Evolutionary conservation across 805 yeast species (phyloP).

Genomic region (Pichia gijzeniarum): DNA sequence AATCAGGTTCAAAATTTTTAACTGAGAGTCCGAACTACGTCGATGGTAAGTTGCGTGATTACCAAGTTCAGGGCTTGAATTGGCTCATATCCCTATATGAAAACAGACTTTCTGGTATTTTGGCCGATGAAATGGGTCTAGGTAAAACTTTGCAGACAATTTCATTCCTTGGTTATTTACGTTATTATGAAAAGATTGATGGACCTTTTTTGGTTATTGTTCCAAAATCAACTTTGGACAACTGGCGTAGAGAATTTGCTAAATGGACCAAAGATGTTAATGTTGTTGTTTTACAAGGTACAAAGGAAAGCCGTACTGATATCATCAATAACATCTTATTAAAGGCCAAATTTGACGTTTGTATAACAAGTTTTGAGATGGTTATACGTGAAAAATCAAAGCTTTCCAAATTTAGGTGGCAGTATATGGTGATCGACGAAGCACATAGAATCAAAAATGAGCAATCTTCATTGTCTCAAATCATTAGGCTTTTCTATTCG

Average conservation of each 20-base stretch:
- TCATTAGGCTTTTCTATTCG: constrained; percentile 82
- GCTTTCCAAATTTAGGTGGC: constrained; percentile 83
- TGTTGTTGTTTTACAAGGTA: constrained; percentile 81
- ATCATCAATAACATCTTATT: constrained; percentile 55
- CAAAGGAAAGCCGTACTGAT: constrained; percentile 67
- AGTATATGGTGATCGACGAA: constrained; percentile 88
- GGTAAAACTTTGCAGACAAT: constrained; percentile 96
- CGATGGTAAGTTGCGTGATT: constrained; percentile 76
- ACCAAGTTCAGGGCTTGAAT: constrained; percentile 91
- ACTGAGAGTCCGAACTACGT: constrained; percentile 81
- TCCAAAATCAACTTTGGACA: constrained; percentile 92
- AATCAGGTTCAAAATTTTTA: constrained; percentile 59
- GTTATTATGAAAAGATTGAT: constrained; percentile 68
- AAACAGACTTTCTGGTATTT: constrained; percentile 81
- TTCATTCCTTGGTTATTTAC: constrained; percentile 80
- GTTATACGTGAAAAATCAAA: constrained; percentile 82
- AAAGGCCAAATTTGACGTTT: constrained; percentile 78
- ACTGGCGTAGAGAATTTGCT: constrained; percentile 92
- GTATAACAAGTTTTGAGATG: constrained; percentile 89
- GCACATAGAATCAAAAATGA: constrained; percentile 97
- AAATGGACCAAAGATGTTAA: constrained; percentile 96
- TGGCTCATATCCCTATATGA: constrained; percentile 90
- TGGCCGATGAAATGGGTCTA: constrained; percentile 98
- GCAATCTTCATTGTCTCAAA: constrained; percentile 85
- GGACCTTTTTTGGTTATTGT: constrained; percentile 92